Evolutionary conservation across 805 yeast genomes (phyloP).

Genomic region (Saturnispora quitensis): DNA sequence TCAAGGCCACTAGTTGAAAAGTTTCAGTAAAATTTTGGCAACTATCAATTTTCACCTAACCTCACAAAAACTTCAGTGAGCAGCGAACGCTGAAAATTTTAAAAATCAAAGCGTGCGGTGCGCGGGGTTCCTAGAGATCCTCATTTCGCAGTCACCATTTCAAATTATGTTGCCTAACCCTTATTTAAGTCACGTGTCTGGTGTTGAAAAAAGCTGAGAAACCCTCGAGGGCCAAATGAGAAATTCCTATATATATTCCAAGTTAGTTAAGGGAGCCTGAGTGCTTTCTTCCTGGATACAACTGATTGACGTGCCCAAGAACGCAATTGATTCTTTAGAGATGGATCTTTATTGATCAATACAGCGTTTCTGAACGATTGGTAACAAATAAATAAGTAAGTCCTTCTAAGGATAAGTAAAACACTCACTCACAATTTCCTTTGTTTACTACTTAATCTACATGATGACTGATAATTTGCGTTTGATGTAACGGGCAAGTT

Average conservation of each 20-base stretch:
- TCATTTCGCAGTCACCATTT: neutral
- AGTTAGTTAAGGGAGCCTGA: no score
- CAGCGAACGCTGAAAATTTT: neutral
- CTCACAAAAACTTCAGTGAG: neutral
- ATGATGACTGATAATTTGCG: conserved; percentile 31
- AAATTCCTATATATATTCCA: no score
- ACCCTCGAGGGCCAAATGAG: neutral
- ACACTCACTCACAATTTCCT: neutral
- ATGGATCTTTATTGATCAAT: neutral
- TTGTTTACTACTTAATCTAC: neutral
- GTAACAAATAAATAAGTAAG: no score
- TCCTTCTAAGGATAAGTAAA: neutral
- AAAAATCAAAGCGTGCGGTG: conserved; percentile 1
- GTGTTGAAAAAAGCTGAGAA: no score
- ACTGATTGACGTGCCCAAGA: neutral
- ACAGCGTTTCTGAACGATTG: no score
- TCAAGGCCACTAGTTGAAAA: neutral
- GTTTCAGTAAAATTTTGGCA: neutral
- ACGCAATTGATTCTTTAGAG: neutral
- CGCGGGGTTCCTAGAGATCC: neutral
- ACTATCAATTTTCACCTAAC: neutral
- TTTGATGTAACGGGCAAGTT: conserved; percentile 22
- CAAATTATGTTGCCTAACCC: neutral
- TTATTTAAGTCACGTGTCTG: conserved; percentile 1
- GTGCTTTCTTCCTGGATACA: neutral